These are phyloP conservation scores for Juncus inflexus DNA, from an alignment of 176 grass and related monocot genomes.

Conservation along the genomic window DNA sequence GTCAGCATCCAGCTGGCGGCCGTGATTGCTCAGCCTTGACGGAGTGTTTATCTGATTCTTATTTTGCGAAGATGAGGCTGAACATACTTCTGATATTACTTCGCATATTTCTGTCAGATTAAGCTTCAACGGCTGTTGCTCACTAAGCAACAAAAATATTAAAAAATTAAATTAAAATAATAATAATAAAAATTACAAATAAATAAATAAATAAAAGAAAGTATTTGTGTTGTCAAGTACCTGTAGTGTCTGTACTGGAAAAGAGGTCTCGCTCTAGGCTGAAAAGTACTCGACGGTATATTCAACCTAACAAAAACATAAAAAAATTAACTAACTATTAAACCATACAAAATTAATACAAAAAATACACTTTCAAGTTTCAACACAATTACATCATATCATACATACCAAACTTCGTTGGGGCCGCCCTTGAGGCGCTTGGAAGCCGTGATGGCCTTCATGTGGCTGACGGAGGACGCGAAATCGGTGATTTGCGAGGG, in stretches of 20 bases:
- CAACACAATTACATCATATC: constrained; percentile 16
- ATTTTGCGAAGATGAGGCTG: constrained; percentile 51
- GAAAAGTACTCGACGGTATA: constrained; percentile 76
- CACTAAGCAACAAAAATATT: constrained; percentile 41
- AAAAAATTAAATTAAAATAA: constrained; percentile 11
- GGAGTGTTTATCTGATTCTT: constrained; percentile 47
- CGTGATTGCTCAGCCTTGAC: constrained; percentile 57
- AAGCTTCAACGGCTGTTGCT: constrained; percentile 96
- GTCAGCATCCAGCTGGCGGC: constrained; percentile 71
- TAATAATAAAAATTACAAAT: not conserved
- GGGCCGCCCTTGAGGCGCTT: constrained; percentile 89
- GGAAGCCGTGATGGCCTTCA: constrained; percentile 95
- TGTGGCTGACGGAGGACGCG: constrained; percentile 63
- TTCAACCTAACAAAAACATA: constrained; percentile 54
- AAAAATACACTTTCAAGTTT: not conserved
- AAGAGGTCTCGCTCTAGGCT: constrained; percentile 79
- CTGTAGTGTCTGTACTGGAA: constrained; percentile 98
- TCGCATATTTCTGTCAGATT: constrained; percentile 91
- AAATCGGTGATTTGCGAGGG: constrained; percentile 69
- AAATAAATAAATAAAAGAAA: not conserved
- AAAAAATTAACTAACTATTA: constrained; percentile 24
- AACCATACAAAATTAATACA: not conserved
- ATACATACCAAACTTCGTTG: constrained; percentile 82
- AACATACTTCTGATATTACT: constrained; percentile 94
- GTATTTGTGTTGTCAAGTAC: constrained; percentile 34